Conservation (phyloP, 2,329 filamentous ascomycete species). For the Fusarium paranaense region DNA sequence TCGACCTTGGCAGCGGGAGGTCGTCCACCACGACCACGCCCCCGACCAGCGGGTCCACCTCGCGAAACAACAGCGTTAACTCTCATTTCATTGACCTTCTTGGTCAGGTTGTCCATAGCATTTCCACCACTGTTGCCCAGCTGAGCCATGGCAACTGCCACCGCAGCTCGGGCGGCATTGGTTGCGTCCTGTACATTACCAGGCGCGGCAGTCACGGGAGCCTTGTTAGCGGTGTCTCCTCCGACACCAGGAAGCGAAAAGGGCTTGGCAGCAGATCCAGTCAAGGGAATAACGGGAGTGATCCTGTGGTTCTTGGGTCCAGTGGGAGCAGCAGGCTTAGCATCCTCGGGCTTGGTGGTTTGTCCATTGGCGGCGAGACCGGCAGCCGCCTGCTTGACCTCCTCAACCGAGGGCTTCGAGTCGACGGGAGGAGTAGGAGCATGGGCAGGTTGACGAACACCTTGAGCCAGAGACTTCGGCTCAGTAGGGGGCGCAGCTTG, state of each 20-base stretch:
- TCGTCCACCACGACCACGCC: slow-evolving; percentile 62
- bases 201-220: slow-evolving; percentile 50
- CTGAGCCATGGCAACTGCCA: slow-evolving; percentile 84
- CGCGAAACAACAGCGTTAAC: slow-evolving; percentile 60
- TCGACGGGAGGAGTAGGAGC: slow-evolving; percentile 74
- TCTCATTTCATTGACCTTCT: slow-evolving; percentile 82
- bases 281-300: slow-evolving; percentile 74
- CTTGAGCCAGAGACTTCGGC: slow-evolving; percentile 63
- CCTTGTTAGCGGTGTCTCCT: slow-evolving; percentile 51
- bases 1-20: slow-evolving; percentile 75
- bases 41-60: slow-evolving; percentile 62
- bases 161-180: slow-evolving; percentile 79
- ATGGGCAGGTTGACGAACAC: slow-evolving; percentile 58
- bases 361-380: slow-evolving; percentile 52
- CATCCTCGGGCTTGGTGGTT: slow-evolving; percentile 51
- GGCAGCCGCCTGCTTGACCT: slow-evolving; percentile 59
- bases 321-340: slow-evolving; percentile 56
- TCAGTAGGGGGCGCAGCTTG: slow-evolving; percentile 62
- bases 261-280: slow-evolving; percentile 57
- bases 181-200: slow-evolving; percentile 73
- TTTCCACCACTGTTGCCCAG: slow-evolving; percentile 61
- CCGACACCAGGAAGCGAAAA: slow-evolving; percentile 49
- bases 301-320: slow-evolving; percentile 66
- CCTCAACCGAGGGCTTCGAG: slow-evolving; percentile 71
- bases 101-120: slow-evolving; percentile 77